These are phyloP conservation scores for Talaromyces rugulosus DNA, from an alignment of 2,329 filamentous ascomycete species.

Conservation along the genomic window DNA sequence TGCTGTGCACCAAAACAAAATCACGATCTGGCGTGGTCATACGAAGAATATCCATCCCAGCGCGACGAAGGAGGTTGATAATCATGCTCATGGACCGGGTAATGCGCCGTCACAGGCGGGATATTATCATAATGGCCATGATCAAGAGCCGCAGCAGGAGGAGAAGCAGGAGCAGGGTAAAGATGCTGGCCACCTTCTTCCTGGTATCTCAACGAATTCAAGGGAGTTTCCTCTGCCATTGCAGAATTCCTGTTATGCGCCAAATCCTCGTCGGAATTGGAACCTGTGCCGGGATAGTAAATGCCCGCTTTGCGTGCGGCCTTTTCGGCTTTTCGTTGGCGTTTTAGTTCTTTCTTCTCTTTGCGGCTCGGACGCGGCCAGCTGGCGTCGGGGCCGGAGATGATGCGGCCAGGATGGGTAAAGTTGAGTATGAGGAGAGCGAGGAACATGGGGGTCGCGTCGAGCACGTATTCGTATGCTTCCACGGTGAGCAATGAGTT, in stretches of 20 bases:
- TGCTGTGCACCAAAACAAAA: background rate
- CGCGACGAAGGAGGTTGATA: background rate
- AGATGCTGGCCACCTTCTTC: background rate
- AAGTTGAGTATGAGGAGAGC: constrained; percentile 40
- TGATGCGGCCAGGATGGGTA: constrained; percentile 46
- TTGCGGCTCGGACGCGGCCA: constrained; percentile 40
- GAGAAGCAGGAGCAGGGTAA: background rate
- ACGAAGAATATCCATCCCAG: background rate
- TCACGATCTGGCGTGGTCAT: background rate
- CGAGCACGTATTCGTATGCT: constrained; percentile 48
- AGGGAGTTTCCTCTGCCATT: background rate
- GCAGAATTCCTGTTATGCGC: background rate
- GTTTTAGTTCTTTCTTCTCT: constrained; percentile 43
- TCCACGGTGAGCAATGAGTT: constrained; percentile 63
- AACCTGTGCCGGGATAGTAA: background rate
- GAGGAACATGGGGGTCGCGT: constrained; percentile 55
- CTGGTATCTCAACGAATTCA: background rate
- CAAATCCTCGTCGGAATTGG: background rate
- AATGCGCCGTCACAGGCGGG: background rate
- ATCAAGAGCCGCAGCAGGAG: background rate
- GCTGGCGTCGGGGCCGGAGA: constrained; percentile 44
- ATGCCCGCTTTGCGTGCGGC: constrained; percentile 5
- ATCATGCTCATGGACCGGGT: background rate
- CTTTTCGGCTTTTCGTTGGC: constrained; percentile 32
- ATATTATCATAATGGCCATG: background rate